These are phyloP conservation scores for Hanseniaspora vineae DNA, from an alignment of 805 yeast genomes.

Conservation along the genomic window DNA sequence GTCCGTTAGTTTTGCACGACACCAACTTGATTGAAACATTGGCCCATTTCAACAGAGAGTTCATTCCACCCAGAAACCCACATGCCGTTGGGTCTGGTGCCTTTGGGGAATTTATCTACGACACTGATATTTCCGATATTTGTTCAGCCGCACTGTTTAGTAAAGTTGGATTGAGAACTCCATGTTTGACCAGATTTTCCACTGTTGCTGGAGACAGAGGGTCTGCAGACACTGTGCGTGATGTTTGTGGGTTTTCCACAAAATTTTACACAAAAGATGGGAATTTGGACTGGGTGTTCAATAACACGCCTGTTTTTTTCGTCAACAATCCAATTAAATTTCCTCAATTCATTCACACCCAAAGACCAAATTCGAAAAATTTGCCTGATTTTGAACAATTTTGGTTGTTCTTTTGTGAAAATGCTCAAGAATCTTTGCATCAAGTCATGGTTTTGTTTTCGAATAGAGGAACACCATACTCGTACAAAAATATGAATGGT, in stretches of 20 bases:
- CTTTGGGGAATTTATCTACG: constrained; percentile 73
- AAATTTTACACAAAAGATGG: constrained; percentile 60
- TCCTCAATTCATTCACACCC: constrained; percentile 55
- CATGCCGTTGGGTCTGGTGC: constrained; percentile 95
- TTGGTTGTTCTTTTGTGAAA: constrained; percentile 60
- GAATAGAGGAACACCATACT: constrained; percentile 50
- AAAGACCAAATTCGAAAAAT: constrained; percentile 59
- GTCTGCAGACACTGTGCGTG: constrained; percentile 53
- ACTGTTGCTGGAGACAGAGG: constrained; percentile 64
- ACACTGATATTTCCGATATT: constrained; percentile 69
- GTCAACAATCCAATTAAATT: constrained; percentile 52
- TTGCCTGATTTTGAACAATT: constrained; percentile 70
- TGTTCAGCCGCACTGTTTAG: constrained; percentile 59
- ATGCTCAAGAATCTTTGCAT: constrained; percentile 65
- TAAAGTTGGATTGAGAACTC: constrained; percentile 68
- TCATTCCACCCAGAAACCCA: constrained; percentile 87
- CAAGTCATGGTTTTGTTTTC: constrained; percentile 51
- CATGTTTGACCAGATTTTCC: constrained; percentile 56
- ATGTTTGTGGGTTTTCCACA: constrained; percentile 57
- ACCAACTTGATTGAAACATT: constrained; percentile 66
- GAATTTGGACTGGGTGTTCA: constrained; percentile 58
- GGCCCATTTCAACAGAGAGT: constrained; percentile 81
- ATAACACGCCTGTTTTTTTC: constrained; percentile 59
- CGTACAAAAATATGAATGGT: constrained; percentile 47
- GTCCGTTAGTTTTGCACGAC: constrained; percentile 74